phyloP scores from a whole-genome alignment of 257 asterid genomes.

The Sherardia arvensis region DNA sequence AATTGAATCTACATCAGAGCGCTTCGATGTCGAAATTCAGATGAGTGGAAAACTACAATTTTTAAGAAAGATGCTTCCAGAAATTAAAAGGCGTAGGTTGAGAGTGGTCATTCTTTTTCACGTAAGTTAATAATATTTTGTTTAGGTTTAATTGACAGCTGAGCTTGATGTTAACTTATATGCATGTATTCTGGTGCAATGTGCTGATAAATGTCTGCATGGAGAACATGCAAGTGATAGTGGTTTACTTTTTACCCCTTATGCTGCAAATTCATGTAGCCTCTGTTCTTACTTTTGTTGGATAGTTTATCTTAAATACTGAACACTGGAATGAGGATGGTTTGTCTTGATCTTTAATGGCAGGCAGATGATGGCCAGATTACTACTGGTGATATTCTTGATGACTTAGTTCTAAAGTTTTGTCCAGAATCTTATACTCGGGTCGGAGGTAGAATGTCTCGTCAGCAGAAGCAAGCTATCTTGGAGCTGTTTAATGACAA shows the following conservation, averaged over 20 bases:
- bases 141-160: too few species aligned
- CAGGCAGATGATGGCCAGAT: constrained; percentile 35
- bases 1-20: constrained; percentile 31
- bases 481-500: constrained; percentile 29
- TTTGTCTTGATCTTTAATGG: background rate
- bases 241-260: too few species aligned
- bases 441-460: constrained; percentile 24
- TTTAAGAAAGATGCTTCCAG: constrained; percentile 39
- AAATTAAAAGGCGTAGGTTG: constrained; percentile 39
- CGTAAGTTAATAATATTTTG: constrained; percentile 17
- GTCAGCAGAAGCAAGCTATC: constrained; percentile 17
- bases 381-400: constrained; percentile 46
- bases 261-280: too few species aligned
- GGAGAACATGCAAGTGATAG: too few species aligned
- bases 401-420: constrained; percentile 44
- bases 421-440: constrained; percentile 38
- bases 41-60: constrained; percentile 51
- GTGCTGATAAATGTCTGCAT: too few species aligned
- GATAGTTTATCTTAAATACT: too few species aligned
- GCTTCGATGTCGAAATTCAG: constrained; percentile 40
- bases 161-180: too few species aligned
- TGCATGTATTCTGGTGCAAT: too few species aligned
- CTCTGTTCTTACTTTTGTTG: too few species aligned
- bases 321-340: background rate
- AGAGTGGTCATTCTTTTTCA: constrained; percentile 56